These are phyloP conservation scores for Fusarium siculi DNA, from an alignment of 2,329 filamentous ascomycete genomes.

Conservation along the genomic window DNA sequence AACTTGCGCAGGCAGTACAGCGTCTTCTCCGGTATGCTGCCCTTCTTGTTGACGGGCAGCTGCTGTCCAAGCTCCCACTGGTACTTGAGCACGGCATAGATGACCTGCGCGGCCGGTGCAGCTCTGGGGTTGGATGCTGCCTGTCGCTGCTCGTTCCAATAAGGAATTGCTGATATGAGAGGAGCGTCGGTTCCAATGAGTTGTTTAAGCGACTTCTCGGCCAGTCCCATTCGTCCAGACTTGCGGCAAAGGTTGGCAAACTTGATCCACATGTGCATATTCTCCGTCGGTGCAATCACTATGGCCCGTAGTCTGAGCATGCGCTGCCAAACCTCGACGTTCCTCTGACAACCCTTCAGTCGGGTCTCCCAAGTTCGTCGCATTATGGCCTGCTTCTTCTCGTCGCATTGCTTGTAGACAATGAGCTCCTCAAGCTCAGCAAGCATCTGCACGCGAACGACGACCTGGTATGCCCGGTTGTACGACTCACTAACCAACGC, in stretches of 20 bases:
- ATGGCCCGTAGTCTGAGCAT: constrained; percentile 96
- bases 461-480: constrained; percentile 96
- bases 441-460: constrained; percentile 98
- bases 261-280: constrained; percentile 99
- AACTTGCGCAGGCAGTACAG: constrained; percentile 70
- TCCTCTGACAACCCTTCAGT: constrained; percentile 93
- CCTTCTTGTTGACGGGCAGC: constrained; percentile 50
- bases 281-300: constrained; percentile 90
- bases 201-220: constrained; percentile 92
- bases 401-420: constrained; percentile 93
- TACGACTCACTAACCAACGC: constrained; percentile 98
- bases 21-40: constrained; percentile 63
- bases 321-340: constrained; percentile 97
- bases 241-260: constrained; percentile 98
- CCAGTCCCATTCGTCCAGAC: constrained; percentile 91
- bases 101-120: constrained; percentile 78
- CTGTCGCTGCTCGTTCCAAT: constrained; percentile 58
- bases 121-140: constrained; percentile 49
- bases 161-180: constrained; percentile 69
- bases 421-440: constrained; percentile 98
- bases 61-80: constrained; percentile 89
- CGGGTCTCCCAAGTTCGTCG: constrained; percentile 95
- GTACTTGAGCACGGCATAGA: constrained; percentile 97
- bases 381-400: constrained; percentile 90
- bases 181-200: constrained; percentile 79